Percentiles rank a stretch among this genome's conserved stretches.
Conservation (phyloP, 2,329 filamentous ascomycete species). For the Colletotrichum acutatum region DNA sequence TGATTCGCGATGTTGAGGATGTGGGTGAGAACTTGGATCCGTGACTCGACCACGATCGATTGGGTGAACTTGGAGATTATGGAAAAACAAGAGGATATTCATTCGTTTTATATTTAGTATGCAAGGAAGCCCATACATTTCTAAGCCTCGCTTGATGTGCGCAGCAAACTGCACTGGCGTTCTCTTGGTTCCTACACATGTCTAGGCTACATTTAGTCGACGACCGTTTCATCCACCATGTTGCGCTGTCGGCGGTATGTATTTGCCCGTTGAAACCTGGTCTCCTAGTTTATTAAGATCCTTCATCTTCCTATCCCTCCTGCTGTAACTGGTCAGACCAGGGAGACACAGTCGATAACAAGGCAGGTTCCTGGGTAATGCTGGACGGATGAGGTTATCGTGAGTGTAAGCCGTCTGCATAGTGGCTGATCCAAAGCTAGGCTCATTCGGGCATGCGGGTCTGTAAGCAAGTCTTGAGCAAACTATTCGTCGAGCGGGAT, state of each 20-base stretch:
- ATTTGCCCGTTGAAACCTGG: not conserved
- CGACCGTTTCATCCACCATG: too few relatives aligned
- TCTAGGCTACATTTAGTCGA: not conserved
- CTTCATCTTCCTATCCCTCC: fast-evolving
- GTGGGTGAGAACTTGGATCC: not conserved
- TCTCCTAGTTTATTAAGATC: not conserved
- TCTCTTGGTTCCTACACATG: not conserved
- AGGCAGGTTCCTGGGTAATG: too few relatives aligned
- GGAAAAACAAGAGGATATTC: not conserved
- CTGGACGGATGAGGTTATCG: constrained; percentile 25
- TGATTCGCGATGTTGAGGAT: not conserved
- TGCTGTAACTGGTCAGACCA: not conserved
- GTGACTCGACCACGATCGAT: not conserved
- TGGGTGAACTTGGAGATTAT: not conserved
- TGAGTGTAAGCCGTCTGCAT: constrained; percentile 22
- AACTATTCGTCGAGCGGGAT: not conserved
- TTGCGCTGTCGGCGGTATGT: not conserved
- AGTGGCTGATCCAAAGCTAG: not conserved
- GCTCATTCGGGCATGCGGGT: not conserved
- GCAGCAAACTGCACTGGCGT: not conserved
- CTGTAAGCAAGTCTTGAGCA: constrained; percentile 7
- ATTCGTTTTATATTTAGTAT: not conserved
- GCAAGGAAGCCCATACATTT: not conserved
- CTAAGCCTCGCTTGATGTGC: not conserved
- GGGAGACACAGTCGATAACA: not conserved